Conservation (phyloP, 2,329 filamentous ascomycete species). For the Neoascochyta sp. region DNA sequence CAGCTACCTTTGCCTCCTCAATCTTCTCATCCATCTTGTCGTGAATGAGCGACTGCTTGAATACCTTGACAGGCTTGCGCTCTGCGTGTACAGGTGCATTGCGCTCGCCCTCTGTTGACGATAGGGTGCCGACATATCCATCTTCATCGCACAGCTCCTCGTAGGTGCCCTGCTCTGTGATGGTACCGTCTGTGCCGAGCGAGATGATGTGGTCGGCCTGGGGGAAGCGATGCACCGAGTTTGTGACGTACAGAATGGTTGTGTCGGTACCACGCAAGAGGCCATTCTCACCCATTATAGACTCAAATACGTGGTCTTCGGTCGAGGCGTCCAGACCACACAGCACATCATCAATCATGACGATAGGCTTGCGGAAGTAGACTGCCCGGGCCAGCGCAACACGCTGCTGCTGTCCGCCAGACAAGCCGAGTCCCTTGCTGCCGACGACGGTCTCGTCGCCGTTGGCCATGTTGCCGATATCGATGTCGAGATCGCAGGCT, state of each 20-base stretch:
- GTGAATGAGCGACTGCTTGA: constrained; percentile 4
- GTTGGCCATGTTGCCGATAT: constrained; percentile 8
- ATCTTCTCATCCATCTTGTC: constrained; percentile 4
- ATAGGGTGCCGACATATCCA: constrained; percentile 23
- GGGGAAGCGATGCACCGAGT: constrained; percentile 19
- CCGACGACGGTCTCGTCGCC: constrained; percentile 43
- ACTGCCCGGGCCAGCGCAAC: constrained; percentile 49
- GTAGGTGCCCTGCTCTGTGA: constrained; percentile 40
- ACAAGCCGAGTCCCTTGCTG: constrained; percentile 46
- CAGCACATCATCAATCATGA: constrained; percentile 49
- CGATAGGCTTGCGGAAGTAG: constrained; percentile 42
- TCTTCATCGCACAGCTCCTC: constrained; percentile 23
- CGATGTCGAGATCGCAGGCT: constrained; percentile 15
- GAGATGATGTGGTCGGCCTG: constrained; percentile 43
- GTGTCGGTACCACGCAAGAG: constrained; percentile 35
- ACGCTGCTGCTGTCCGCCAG: constrained; percentile 49
- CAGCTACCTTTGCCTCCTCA: constrained; percentile 4
- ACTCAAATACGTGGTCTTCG: constrained; percentile 44
- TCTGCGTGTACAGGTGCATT: constrained; percentile 3
- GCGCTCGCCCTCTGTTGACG: background rate
- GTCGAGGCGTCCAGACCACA: constrained; percentile 47
- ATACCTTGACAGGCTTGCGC: constrained; percentile 3
- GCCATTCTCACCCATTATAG: constrained; percentile 41
- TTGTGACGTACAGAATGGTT: constrained; percentile 14
- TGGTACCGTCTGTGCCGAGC: constrained; percentile 27